These are phyloP conservation scores for Calycina marina DNA, from an alignment of 2,329 filamentous ascomycete genomes.

Conservation along the genomic window DNA sequence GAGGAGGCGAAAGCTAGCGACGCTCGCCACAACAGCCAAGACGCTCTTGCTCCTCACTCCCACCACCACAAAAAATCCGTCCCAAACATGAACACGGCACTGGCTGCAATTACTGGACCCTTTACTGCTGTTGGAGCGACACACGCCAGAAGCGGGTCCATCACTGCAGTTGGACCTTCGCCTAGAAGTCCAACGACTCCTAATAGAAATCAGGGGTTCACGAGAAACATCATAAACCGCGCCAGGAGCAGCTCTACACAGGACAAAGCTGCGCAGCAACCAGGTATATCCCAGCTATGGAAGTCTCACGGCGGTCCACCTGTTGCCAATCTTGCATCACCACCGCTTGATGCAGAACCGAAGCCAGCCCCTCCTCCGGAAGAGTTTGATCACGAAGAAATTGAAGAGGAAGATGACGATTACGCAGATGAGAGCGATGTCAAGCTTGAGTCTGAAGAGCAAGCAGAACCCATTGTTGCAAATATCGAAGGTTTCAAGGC, in stretches of 20 bases:
- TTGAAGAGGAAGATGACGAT: slow-evolving; percentile 30
- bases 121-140: slow-evolving; percentile 39
- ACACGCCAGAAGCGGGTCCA: slow-evolving; percentile 44
- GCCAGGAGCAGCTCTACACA: slow-evolving; percentile 33
- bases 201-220: slow-evolving; percentile 21
- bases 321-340: slow-evolving; percentile 38
- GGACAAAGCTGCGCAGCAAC: slow-evolving; percentile 20
- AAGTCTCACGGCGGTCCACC: slow-evolving; percentile 42
- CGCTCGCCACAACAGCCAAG: slow-evolving; percentile 22
- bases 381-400: slow-evolving; percentile 21
- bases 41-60: slow-evolving; percentile 31
- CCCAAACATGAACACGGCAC: slow-evolving; percentile 43
- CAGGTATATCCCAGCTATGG: slow-evolving; percentile 37
- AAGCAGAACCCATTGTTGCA: slow-evolving; percentile 53
- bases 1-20: slow-evolving; percentile 18
- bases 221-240: slow-evolving; percentile 31
- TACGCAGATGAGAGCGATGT: slow-evolving; percentile 48
- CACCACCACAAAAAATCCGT: slow-evolving; percentile 35
- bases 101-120: slow-evolving; percentile 39
- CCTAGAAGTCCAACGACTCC: slow-evolving; percentile 28
- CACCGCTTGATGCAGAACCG: slow-evolving; percentile 21
- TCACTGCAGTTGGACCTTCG: slow-evolving; percentile 35
- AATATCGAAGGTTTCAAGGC: slow-evolving; percentile 62
- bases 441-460: slow-evolving; percentile 44
- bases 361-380: slow-evolving; percentile 2